phyloP scores from a whole-genome alignment of 164 flowering plant species.

The Piper longum region DNA sequence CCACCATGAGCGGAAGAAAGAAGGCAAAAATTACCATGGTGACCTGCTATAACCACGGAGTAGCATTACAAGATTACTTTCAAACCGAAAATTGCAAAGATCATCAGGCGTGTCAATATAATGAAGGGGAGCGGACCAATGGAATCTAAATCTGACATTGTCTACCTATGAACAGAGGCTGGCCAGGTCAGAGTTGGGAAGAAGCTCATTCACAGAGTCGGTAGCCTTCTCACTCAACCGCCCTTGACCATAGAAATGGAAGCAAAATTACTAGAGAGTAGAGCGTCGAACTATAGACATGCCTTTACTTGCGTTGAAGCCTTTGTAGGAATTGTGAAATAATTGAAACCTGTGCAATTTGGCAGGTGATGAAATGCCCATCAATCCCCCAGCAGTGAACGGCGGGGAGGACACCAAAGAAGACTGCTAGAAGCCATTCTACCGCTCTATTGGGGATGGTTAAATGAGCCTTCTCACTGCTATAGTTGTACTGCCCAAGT shows the following conservation, averaged over 20 bases:
- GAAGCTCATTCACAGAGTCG: constrained; percentile 45
- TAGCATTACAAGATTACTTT: constrained; percentile 30
- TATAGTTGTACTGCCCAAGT: not conserved
- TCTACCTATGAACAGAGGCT: constrained; percentile 81
- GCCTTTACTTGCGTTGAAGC: not conserved
- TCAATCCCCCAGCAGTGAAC: constrained; percentile 51
- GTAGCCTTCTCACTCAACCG: constrained; percentile 52
- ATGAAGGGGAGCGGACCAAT: constrained; percentile 79
- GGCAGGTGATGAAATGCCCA: constrained; percentile 52
- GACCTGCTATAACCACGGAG: not conserved
- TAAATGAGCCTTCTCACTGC: not conserved
- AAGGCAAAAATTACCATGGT: not conserved
- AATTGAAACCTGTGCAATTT: constrained; percentile 50
- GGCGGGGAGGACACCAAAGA: constrained; percentile 19
- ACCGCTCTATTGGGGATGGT: not conserved
- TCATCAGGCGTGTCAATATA: constrained; percentile 66
- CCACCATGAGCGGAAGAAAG: not conserved
- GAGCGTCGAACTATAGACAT: not conserved
- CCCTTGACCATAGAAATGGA: constrained; percentile 20
- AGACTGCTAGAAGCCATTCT: constrained; percentile 1
- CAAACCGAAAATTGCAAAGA: constrained; percentile 52
- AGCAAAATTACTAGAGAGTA: not conserved
- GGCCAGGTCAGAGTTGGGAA: constrained; percentile 52
- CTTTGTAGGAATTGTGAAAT: too few relatives aligned
- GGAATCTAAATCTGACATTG: constrained; percentile 48